Conservation (phyloP, 2,329 filamentous ascomycete genomes). For the Penicillium digitatum region DNA sequence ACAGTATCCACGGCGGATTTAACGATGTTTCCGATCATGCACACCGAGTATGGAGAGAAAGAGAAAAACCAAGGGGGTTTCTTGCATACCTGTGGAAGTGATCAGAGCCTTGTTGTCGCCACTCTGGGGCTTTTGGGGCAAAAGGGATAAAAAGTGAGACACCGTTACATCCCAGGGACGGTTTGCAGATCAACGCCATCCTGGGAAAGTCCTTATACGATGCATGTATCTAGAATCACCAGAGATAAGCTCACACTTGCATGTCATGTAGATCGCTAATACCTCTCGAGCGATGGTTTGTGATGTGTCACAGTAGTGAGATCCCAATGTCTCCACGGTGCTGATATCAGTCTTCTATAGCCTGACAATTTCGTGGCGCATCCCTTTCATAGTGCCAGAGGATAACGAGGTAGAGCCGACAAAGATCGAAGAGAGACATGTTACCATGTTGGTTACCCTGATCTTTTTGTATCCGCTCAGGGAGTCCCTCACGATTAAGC, state of each 20-base stretch:
- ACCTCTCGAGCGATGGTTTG: constrained; percentile 14
- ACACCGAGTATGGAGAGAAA: constrained; percentile 6
- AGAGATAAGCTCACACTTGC: not conserved
- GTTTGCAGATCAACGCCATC: constrained; percentile 3
- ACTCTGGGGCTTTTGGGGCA: constrained; percentile 8
- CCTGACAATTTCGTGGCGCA: not conserved
- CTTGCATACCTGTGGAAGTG: not conserved
- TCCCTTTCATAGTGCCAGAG: not conserved
- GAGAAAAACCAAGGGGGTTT: not conserved
- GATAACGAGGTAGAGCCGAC: not conserved
- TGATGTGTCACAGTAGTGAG: constrained; percentile 15
- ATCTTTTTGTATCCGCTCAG: not conserved
- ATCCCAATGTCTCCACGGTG: not conserved
- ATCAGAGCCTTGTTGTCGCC: not conserved
- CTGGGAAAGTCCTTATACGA: not conserved
- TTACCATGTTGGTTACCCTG: not conserved
- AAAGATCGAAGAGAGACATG: not conserved
- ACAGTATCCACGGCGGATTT: not conserved
- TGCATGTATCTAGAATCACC: not conserved
- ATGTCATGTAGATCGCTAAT: constrained; percentile 1
- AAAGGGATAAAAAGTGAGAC: constrained; percentile 17
- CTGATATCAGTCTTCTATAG: not conserved
- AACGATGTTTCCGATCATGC: constrained; percentile 1
- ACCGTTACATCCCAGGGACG: constrained; percentile 21
- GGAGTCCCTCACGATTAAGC: not conserved